Evolutionary conservation across 2,329 filamentous ascomycete species (phyloP).

Genomic region (Beauveria australis): DNA sequence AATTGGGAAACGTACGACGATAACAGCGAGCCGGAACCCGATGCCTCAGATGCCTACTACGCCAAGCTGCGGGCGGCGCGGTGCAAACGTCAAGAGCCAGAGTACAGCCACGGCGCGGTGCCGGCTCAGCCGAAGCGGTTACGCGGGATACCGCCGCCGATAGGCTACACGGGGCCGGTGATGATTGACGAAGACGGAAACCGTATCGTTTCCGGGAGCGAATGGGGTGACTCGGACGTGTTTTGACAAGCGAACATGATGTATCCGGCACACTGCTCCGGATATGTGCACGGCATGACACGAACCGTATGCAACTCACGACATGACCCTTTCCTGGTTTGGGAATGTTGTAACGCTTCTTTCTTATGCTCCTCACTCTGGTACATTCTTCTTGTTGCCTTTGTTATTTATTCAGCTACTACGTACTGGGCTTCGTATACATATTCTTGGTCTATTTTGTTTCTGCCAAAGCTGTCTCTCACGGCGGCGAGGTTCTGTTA

Average conservation of each 20-base stretch:
- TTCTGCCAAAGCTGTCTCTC: neutral
- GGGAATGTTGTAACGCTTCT: neutral
- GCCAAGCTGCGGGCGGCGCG: conserved; percentile 65
- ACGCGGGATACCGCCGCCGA: conserved; percentile 43
- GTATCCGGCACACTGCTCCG: neutral
- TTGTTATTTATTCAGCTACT: neutral
- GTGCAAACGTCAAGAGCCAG: conserved; percentile 53
- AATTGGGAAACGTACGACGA: conserved; percentile 98
- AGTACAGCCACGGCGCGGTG: conserved; percentile 33
- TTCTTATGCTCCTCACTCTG: neutral
- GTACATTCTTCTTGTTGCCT: neutral
- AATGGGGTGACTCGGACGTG: conserved; percentile 60
- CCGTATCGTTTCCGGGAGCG: conserved; percentile 54
- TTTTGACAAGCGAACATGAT: conserved; percentile 30
- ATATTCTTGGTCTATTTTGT: neutral
- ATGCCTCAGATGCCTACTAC: conserved; percentile 71
- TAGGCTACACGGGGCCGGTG: conserved; percentile 37
- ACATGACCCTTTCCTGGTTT: neutral
- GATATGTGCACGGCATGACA: neutral
- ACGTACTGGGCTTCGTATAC: conserved; percentile 10
- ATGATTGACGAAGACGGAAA: conserved; percentile 52
- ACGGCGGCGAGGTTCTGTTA: neutral
- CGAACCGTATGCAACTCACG: conserved; percentile 6
- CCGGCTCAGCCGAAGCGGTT: conserved; percentile 43
- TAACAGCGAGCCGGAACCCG: conserved; percentile 65